Conservation (phyloP, 1,284 basidiomycete species). For the Pulveroboletus sp. region DNA sequence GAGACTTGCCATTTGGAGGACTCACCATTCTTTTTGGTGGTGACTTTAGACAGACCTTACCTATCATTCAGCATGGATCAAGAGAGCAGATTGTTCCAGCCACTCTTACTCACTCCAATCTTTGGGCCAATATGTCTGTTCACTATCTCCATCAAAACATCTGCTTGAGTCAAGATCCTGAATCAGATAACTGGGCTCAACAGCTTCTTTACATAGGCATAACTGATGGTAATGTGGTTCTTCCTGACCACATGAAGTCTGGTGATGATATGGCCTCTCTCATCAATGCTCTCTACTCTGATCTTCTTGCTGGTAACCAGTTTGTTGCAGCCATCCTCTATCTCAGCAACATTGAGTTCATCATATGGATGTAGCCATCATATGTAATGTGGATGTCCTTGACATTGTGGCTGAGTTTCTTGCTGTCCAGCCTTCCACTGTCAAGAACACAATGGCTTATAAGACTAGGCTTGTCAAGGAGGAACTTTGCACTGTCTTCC, state of each 20-base stretch:
- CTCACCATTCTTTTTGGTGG: conserved; percentile 43
- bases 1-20: conserved; percentile 41
- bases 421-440: conserved; percentile 72
- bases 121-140: conserved; percentile 40
- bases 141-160: conserved; percentile 42
- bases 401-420: conserved; percentile 88
- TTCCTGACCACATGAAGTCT: conserved; percentile 34
- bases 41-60: conserved; percentile 41
- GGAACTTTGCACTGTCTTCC: conserved; percentile 94
- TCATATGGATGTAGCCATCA: conserved; percentile 73
- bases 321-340: no score
- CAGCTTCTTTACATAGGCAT: conserved; percentile 45
- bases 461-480: conserved; percentile 91
- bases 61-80: conserved; percentile 35
- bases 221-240: conserved; percentile 20
- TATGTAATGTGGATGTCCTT: conserved; percentile 79
- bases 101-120: conserved; percentile 35
- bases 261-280: not conserved
- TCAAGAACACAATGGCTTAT: conserved; percentile 87
- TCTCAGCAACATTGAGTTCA: no score
- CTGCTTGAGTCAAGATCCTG: conserved; percentile 32
- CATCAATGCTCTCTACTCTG: no score
- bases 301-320: no score
- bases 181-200: conserved; percentile 36
- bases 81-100: conserved; percentile 40